Evolutionary conservation across 139 green algal species (phyloP).

Genomic region (Auxenochlorella pyrenoidosa): DNA sequence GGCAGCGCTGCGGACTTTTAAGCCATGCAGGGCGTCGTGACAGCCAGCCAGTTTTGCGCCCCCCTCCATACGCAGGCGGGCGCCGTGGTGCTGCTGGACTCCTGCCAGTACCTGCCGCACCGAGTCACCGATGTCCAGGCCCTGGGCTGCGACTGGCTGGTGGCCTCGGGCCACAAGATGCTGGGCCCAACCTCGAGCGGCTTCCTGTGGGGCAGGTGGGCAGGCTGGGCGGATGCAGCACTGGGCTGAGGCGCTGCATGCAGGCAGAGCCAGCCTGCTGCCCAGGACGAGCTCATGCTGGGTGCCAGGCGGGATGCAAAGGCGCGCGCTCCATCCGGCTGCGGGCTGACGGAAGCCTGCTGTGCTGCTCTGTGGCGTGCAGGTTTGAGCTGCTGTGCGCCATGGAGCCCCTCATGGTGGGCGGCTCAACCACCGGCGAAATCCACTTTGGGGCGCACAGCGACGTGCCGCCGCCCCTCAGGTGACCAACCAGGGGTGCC

Average conservation of each 20-base stretch:
- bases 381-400: constrained; percentile 65
- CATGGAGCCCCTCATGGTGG: constrained; percentile 25
- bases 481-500: neutral
- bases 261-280: too few species aligned
- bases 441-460: constrained; percentile 16
- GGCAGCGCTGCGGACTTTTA: neutral
- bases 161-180: constrained; percentile 90
- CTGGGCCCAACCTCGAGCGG: constrained; percentile 89
- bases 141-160: constrained; percentile 63
- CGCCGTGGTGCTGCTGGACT: constrained; percentile 87
- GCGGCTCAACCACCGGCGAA: constrained; percentile 5
- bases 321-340: neutral
- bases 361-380: constrained; percentile 88
- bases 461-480: neutral
- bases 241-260: too few species aligned
- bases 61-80: constrained; percentile 46
- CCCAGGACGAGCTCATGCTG: too few species aligned
- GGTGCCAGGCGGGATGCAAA: too few species aligned
- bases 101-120: constrained; percentile 93
- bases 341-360: constrained; percentile 52
- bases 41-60: too few species aligned
- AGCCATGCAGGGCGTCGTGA: too few species aligned
- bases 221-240: neutral
- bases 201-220: constrained; percentile 87
- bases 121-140: constrained; percentile 84